Evolutionary conservation across 2,329 filamentous ascomycete genomes (phyloP).

Genomic region (Sclerotinia spermophila): DNA sequence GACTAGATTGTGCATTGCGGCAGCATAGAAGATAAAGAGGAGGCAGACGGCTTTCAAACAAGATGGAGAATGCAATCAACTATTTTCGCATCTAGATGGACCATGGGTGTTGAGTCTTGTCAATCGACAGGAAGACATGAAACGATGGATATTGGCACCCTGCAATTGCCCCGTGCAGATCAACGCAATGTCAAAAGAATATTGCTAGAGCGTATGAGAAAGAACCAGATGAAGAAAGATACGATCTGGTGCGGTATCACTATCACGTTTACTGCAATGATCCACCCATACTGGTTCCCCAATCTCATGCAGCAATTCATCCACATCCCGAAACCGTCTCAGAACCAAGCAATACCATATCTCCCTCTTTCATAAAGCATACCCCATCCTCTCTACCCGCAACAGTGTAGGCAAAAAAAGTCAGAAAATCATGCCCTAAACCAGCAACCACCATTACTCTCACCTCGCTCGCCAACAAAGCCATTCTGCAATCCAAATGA

Average conservation of each 20-base stretch:
- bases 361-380: not conserved
- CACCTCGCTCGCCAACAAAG: not conserved
- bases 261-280: not conserved
- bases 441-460: not conserved
- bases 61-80: not conserved
- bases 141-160: not conserved
- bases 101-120: not conserved
- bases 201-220: not conserved
- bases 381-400: fast-evolving
- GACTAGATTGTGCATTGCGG: not conserved
- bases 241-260: not conserved
- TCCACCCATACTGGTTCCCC: not conserved
- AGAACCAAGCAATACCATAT: fast-evolving
- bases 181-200: not conserved
- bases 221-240: not conserved
- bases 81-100: not conserved
- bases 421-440: not conserved
- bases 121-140: not conserved
- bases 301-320: not conserved
- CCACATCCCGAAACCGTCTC: not conserved
- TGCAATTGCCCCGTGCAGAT: not conserved
- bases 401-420: not conserved
- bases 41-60: not conserved
- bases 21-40: not conserved
- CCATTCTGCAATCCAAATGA: not conserved